phyloP scores from a whole-genome alignment of 2,329 filamentous ascomycete species.

The Ophiocordyceps robertsii region DNA sequence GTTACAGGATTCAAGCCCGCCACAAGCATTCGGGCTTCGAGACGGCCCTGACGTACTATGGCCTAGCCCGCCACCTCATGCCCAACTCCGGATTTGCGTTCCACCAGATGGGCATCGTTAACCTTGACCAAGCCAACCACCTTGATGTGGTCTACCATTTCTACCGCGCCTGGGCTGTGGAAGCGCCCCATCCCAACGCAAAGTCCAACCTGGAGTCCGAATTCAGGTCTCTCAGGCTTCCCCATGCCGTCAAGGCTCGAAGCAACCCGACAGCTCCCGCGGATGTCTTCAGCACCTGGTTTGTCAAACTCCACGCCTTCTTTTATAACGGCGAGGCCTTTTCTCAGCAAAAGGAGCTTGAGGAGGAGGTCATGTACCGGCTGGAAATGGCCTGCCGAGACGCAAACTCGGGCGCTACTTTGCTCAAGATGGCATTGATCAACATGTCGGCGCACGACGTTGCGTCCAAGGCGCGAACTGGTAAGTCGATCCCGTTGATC shows the following conservation, averaged over 20 bases:
- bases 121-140: slow-evolving; percentile 63
- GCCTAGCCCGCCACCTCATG: slow-evolving; percentile 64
- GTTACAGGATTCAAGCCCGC: slow-evolving; percentile 68
- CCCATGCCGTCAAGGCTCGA: slow-evolving; percentile 18
- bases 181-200: slow-evolving; percentile 62
- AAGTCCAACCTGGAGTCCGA: slow-evolving; percentile 65
- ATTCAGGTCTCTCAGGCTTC: slow-evolving; percentile 44
- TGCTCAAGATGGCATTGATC: slow-evolving; percentile 71
- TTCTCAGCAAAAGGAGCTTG: slow-evolving; percentile 63
- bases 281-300: slow-evolving; percentile 63
- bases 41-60: slow-evolving; percentile 71
- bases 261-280: slow-evolving; percentile 35
- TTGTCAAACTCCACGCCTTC: slow-evolving; percentile 72
- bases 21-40: slow-evolving; percentile 65
- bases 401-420: slow-evolving; percentile 45
- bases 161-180: slow-evolving; percentile 66
- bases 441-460: slow-evolving; percentile 77
- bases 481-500: slow-evolving; percentile 13
- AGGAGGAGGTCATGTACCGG: slow-evolving; percentile 72
- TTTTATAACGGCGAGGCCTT: slow-evolving; percentile 70
- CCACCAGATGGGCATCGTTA: slow-evolving; percentile 83
- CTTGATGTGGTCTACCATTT: slow-evolving; percentile 81
- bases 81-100: slow-evolving; percentile 71
- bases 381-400: slow-evolving; percentile 61
- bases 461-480: slow-evolving; percentile 27